Conservation (phyloP, 768 basidiomycete genomes). For the Porpolomopsis calyptriformis region DNA sequence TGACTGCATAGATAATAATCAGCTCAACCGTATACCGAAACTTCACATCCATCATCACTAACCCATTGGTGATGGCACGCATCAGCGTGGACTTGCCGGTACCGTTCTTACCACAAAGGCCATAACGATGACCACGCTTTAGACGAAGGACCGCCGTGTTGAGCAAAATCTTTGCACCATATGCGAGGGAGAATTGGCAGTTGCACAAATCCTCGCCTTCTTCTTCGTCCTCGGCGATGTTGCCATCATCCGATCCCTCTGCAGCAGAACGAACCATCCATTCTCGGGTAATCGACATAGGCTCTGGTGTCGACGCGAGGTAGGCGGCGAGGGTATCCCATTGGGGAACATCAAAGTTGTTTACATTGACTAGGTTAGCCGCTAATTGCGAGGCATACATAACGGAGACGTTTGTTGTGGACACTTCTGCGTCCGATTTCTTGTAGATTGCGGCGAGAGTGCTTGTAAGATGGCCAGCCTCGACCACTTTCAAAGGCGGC, state of each 20-base stretch:
- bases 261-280: conserved; percentile 87
- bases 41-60: conserved; percentile 9
- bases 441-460: conserved; percentile 73
- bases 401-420: conserved; percentile 44
- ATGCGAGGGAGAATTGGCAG: conserved; percentile 97
- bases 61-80: conserved; percentile 86
- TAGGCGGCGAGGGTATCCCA: conserved; percentile 80
- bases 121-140: conserved; percentile 97
- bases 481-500: conserved; percentile 70
- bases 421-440: conserved; percentile 60
- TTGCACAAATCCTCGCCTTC: conserved; percentile 98
- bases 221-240: conserved; percentile 79
- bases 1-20: conserved; percentile 39
- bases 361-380: conserved; percentile 75
- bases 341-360: conserved; percentile 83
- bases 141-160: conserved; percentile 95
- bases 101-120: conserved; percentile 97
- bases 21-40: conserved; percentile 17
- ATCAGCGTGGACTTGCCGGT: conserved; percentile 94
- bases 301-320: conserved; percentile 56
- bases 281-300: conserved; percentile 59
- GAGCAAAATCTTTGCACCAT: conserved; percentile 96
- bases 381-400: conserved; percentile 73
- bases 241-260: conserved; percentile 58
- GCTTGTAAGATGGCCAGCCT: conserved; percentile 53